Evolutionary conservation across 192 early-diverging fungal species (phyloP).

Genomic region (Umbelopsis isabellina): DNA sequence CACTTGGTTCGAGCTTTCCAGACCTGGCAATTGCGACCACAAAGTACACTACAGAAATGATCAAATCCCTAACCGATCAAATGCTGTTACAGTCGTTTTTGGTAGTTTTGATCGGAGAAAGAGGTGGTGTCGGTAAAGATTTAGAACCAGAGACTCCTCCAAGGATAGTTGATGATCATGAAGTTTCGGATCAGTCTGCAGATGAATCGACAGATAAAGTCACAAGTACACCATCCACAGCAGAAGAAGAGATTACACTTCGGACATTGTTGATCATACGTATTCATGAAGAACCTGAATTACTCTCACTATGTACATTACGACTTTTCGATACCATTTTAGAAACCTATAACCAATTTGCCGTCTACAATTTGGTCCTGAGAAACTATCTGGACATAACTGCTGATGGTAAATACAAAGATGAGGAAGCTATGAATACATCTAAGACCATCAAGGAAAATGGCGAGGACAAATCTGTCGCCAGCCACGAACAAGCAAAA

Average conservation of each 20-base stretch:
- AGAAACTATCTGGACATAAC: conserved; percentile 53
- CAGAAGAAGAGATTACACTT: conserved; percentile 37
- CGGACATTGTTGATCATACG: conserved; percentile 48
- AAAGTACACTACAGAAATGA: conserved; percentile 44
- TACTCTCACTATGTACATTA: conserved; percentile 56
- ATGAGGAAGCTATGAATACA: conserved; percentile 19
- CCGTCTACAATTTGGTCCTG: conserved; percentile 56
- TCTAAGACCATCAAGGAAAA: not conserved
- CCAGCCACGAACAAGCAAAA: conserved; percentile 21
- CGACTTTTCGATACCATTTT: conserved; percentile 65
- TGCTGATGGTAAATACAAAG: conserved; percentile 35
- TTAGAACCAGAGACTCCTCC: conserved; percentile 35
- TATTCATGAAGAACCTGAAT: conserved; percentile 35
- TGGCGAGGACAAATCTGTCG: conserved; percentile 3
- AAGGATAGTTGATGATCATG: not conserved
- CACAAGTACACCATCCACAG: not conserved
- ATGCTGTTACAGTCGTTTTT: conserved; percentile 37
- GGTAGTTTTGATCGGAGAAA: conserved; percentile 38
- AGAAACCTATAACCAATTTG: conserved; percentile 64
- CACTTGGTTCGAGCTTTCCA: conserved; percentile 32
- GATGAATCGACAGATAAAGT: not conserved
- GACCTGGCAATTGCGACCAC: conserved; percentile 39
- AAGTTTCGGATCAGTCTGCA: not conserved
- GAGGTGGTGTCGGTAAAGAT: conserved; percentile 44
- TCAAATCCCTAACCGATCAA: conserved; percentile 42